Base-by-base conservation (phyloP, 2,329 filamentous ascomycete genomes). In the Curvularia eragrostidis region DNA sequence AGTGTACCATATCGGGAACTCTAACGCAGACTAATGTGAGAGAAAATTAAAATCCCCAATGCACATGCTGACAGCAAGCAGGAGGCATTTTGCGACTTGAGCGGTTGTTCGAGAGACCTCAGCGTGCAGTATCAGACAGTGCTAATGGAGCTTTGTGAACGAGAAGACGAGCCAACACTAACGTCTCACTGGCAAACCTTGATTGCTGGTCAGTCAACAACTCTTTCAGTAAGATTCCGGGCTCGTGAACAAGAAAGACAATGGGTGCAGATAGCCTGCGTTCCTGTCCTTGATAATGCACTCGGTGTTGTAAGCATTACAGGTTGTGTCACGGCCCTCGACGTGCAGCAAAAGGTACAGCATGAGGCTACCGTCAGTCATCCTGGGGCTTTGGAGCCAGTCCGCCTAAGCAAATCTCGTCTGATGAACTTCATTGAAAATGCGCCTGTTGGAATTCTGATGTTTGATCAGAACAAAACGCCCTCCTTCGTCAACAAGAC, bases 401-500 rank as follows among this genome's bases (percentile, higher is more conserved):
- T 34, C 38, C 39, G 39, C 15, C 19, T 52, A 28, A 52, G 30
- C 21, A 21, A 52, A 21, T 43, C 39, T 7, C 39, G 41, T 24
- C 49, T 52, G 12, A n/a, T 44, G 15, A 52, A 38, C 15, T 30
- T 52, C 15, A 44, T 52, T 34, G 49, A 52, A 23, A 52, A 52
- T 44, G 39, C 49, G 13, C 39, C 39, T 26, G 6, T 52, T 9
- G 49, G 49, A 1, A 26, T 52, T 24, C 30, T 52, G 19, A 44
- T 52, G 19, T 38, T 52, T 24, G 49, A 52, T 5, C 28, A 44
- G 10, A 34, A 43, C 19, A 36, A n/a, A 21, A 15, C 10, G 5
- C 49, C 49, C 7, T 44, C 49, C 3, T 52, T 52, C 24, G 49
- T 52, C 19, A 52, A 52, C 49, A 52, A 52, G 4, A 36, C 49